A percentile compares a stretch with the other conserved stretches of the same genome.
These are phyloP conservation scores for Colletotrichum plurivorum DNA, from an alignment of 2,329 filamentous ascomycete species.

Conservation along the genomic window DNA sequence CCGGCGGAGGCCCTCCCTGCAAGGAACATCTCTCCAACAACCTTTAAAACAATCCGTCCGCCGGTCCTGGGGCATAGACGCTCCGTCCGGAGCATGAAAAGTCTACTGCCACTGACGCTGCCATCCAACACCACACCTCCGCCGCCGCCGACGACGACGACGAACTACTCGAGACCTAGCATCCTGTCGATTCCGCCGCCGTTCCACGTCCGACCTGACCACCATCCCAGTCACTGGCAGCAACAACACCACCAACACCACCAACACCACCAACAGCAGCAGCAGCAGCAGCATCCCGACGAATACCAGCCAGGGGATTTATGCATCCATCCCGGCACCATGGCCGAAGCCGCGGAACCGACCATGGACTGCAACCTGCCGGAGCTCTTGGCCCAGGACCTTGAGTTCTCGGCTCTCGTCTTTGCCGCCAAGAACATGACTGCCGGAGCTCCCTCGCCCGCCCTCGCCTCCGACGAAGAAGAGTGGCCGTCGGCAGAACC, in stretches of 20 bases:
- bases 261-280: background rate
- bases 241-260: background rate
- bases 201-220: conserved; percentile 19
- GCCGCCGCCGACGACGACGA: conserved; percentile 11
- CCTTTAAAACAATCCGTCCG: conserved; percentile 40
- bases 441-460: conserved; percentile 60
- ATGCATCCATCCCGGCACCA: conserved; percentile 36
- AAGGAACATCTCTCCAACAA: conserved; percentile 40
- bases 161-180: background rate
- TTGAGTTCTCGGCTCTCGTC: conserved; percentile 63
- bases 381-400: conserved; percentile 68
- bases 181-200: conserved; percentile 2
- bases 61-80: conserved; percentile 46
- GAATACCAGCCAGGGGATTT: conserved; percentile 19
- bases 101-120: conserved; percentile 54
- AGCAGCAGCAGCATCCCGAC: conserved; percentile 4
- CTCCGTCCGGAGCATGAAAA: conserved; percentile 57
- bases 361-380: conserved; percentile 63
- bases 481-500: conserved; percentile 36
- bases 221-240: background rate
- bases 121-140: conserved; percentile 42
- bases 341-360: conserved; percentile 43
- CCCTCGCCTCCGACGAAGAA: conserved; percentile 49
- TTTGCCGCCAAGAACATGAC: conserved; percentile 68
- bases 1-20: conserved; percentile 37